Evolutionary conservation across 2,329 filamentous ascomycete genomes (phyloP), one percentile per base, ranked within the genome.

Genomic region (Exophiala mesophila): DNA sequence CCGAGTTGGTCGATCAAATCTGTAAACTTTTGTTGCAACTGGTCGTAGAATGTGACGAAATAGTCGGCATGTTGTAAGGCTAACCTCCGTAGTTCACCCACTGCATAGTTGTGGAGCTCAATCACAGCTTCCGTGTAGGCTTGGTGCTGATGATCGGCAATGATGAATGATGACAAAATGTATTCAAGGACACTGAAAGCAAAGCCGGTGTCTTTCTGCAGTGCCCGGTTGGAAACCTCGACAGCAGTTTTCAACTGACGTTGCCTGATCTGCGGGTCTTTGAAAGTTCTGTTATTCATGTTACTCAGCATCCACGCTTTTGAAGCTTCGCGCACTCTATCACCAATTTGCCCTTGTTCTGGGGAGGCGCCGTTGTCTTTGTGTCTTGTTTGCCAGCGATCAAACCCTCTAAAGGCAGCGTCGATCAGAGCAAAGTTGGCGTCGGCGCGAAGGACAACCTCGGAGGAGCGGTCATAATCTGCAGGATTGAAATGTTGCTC

Each of bases 61-160:
- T 94, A 84, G 61, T 97, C 86, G 0, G 92, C 84, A 74, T 96
- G 95, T 56, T 88, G 87, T 49, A 86, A 81, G 5, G 90, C 90
- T 29, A 98, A 72, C 43, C 89, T 79, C 57, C 95, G 88, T 45
- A 97, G 73, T 63, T 98, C 90, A 42, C 88, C 76, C 63, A 88
- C 88, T 56, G 87, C 85, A 57, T 94, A 79, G 3, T 77, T 78
- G 60, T 96, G 88, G 12, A 98, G 73, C 44, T 94, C 87, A 59
- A 89, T 92, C 24, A 96, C 85, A 1, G 89, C 83, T 52, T 97
- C 92, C 10, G 85, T 88, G 62, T 89, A 95, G 3, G 79, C 70
- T 29, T 77, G 74, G 55, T 84, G 78, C 32, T 83, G 78, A 2
- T 83, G 80, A 41, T 85, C 77, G 31, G 86, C 78, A 3, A 77